Evolutionary conservation across 352 stramenopile species (phyloP).

Genomic region (Blastocystis sp.): DNA sequence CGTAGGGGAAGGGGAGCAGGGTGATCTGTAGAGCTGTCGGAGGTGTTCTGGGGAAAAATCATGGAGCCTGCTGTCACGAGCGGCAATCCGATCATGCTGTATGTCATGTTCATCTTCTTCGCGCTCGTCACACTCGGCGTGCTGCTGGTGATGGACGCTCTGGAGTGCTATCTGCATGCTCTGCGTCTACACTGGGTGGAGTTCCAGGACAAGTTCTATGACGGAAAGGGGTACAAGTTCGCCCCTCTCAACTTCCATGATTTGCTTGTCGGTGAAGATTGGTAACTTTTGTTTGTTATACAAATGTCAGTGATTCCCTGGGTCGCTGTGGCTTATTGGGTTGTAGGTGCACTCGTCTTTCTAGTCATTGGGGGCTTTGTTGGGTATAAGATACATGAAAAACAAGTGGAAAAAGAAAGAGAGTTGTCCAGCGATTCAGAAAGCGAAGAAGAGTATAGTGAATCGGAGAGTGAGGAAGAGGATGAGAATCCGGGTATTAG

Average conservation of each 20-base stretch:
- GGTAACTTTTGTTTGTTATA: constrained; percentile 49
- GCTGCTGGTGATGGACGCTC: constrained; percentile 95
- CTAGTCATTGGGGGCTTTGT: neutral
- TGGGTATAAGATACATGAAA: constrained; percentile 35
- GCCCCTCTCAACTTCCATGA: constrained; percentile 86
- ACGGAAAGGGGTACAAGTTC: constrained; percentile 92
- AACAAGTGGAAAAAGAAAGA: neutral
- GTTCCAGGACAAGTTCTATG: constrained; percentile 99
- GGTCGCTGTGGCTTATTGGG: neutral
- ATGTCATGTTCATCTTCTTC: constrained; percentile 83
- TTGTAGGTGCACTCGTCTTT: neutral
- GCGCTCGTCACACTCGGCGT: constrained; percentile 91
- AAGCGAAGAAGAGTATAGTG: neutral
- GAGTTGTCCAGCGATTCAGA: neutral
- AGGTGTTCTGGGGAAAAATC: constrained; percentile 97
- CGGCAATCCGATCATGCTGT: constrained; percentile 89
- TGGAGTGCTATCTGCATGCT: constrained; percentile 98
- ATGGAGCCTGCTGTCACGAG: constrained; percentile 92
- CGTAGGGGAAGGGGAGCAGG: constrained; percentile 65
- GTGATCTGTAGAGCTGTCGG: constrained; percentile 69
- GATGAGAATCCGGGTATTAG: constrained; percentile 16
- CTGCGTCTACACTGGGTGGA: constrained; percentile 98
- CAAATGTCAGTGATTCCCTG: neutral
- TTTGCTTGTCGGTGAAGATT: constrained; percentile 67
- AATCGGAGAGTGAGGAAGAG: constrained; percentile 16